Conservation (phyloP, 2,329 filamentous ascomycete genomes). For the Ceratocystis variospora region DNA sequence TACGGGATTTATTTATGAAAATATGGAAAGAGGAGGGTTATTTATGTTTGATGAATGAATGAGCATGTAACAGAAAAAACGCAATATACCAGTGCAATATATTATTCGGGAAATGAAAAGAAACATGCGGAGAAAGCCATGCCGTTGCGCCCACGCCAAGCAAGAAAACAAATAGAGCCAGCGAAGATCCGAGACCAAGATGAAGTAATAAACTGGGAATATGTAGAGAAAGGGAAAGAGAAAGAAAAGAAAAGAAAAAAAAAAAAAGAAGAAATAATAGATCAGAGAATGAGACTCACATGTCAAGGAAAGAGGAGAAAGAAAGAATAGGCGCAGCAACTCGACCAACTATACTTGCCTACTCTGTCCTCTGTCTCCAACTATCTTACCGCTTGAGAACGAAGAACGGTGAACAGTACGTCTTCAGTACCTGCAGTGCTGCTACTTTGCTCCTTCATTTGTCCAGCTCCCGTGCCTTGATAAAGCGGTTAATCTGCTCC, state of each 20-base stretch:
- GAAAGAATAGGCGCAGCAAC: background rate
- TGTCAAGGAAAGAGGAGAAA: background rate
- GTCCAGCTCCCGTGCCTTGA: conserved; percentile 44
- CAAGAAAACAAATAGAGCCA: background rate
- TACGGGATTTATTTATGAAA: too few relatives aligned
- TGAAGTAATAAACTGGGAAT: background rate
- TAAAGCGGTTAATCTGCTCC: conserved; percentile 45
- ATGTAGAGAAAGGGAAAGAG: background rate
- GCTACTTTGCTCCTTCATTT: conserved; percentile 28
- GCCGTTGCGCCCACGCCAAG: background rate
- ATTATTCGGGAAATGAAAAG: background rate
- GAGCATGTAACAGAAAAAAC: conserved; percentile 14
- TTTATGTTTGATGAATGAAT: conserved; percentile 15
- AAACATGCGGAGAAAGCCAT: background rate
- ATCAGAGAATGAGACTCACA: background rate
- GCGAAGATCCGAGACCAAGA: background rate
- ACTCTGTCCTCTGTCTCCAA: too few relatives aligned
- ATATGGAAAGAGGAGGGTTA: background rate
- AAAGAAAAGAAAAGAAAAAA: background rate
- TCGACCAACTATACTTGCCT: background rate
- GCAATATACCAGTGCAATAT: conserved; percentile 9
- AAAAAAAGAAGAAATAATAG: background rate
- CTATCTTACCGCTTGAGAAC: background rate
- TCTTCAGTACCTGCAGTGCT: background rate
- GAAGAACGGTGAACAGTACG: background rate